Evolutionary conservation across 768 basidiomycete species (phyloP), one percentile per base, ranked within the genome.

Genomic region (Lentinula sp.): DNA sequence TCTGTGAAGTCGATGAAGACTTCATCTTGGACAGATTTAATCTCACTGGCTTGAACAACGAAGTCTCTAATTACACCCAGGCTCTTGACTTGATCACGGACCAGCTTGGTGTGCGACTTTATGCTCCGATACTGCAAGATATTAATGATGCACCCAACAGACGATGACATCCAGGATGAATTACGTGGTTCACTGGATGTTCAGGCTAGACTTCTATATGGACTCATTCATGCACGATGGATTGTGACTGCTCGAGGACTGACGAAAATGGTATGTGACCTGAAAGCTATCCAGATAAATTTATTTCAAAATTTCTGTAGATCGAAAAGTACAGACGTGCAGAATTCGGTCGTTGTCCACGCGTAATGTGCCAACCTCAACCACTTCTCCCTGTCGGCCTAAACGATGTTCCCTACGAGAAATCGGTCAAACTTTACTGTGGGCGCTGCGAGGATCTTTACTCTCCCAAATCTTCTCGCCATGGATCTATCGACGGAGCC

Each of bases 21-120:
- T 98, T 98, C 73, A 98, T 99, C 68, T 82, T 97, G 60, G 96
- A 98, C 76, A 85, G 95, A 57, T 98, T 99, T 84, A 98, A 99
- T 75, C 80, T 99, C 60, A 99, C 97, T 2, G 96, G 97, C 4
- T 81, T 98, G 57, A 97, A 98, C 75, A 91, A 90, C 65, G 97
- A 98, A 72, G 93, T 98, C 5, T 84, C 93, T 63, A 95, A 97
- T 74, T 99, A 99, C 68, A 75, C 89, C 0, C 89, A 96, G 67
- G 97, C 97, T 0, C 77, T 98, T 56, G 95, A 98, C 71, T 81
- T 99, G 60, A 98, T 99, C 60, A 97, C 95, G 1, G 97, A 98
- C 71, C 93, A 91, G 61, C 79, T 98, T 23, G 96, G 96, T 94
- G 67, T 63, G 87, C 15, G 11, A 9, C 51, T n/a, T 13, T 45